Base-by-base conservation (phyloP, 2,329 filamentous ascomycete species). In the Pseudogymnoascus sp. region DNA sequence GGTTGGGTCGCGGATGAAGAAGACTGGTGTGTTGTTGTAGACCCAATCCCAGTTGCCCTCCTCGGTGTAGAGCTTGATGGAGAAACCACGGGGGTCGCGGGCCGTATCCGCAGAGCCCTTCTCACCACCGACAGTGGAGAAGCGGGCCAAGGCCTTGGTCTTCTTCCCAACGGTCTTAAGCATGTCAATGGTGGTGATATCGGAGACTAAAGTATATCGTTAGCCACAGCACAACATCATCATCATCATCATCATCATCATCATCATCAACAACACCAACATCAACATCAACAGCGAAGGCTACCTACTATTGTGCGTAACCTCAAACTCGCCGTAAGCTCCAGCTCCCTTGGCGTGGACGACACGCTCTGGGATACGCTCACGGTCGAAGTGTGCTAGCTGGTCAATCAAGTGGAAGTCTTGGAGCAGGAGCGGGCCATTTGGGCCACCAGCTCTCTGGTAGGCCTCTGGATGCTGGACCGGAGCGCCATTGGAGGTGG, bases 11-110 rank as follows among this genome's bases (percentile, higher is more conserved):
- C 88, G 81, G 23, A 91, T 70, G 79, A 92, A 91, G 80, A 92
- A 92, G 23, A 91, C 80, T 1, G 88, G 88, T 0, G 87, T 91
- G 76, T 91, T 90, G 77, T 89, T 90, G 72, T 83, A 87, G 25
- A 90, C 87, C 80, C 86, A 85, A 71, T 91, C 88, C 83, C 83
- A 89, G 72, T 77, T 90, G 59, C 88, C 88, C 70, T 90, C 83
- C 6, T 87, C 81, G 0, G 88, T 90, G 63, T 88, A 83, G 75
- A 90, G 88, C 76, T 90, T 90, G 70, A 88, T 77, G 9, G 86
- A 80, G 70, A 89, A 89, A 12, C 88, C 87, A 69, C 85, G 79
- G 35, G 85, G 84, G 68, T 90, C 87, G 65, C 86, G 83, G 83
- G 85, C 87, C 66, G 82, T 84, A 70, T 90, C 87, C 64, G 86